Base-by-base conservation (phyloP, 306 rosid species). In the Castanea crenata region DNA sequence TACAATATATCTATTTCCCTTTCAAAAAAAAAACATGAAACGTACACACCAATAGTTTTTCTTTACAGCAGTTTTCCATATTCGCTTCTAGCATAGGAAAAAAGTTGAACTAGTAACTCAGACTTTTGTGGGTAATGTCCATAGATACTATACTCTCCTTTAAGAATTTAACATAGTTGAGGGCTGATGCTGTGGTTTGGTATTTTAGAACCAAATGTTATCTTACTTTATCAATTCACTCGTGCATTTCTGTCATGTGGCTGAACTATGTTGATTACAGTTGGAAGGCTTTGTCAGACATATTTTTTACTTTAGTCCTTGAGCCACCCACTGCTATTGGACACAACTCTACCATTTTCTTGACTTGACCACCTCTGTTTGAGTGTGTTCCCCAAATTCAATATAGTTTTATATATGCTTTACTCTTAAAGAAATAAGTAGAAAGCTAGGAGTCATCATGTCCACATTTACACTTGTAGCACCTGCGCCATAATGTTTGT, bases 351-450 rank as follows among this genome's bases (percentile, higher is more conserved):
- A 31, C 63, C 69, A 32, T 77, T 71, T 77, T 90, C 78, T 85
- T 80, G 85, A 82, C 85, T 74, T 61, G 88, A 63, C 92, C 90
- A 64, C 78, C 44, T 87, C 80, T 78, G 76, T 71, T 56, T 16
- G 5, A 62, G 46, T 11, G 63, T 56, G 73, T 41, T 62, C 78
- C 49, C 79, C 71, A 69, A 23, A 19, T 59, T 75, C 61, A 69
- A 55, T 25, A 49, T 65, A 68, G 61, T 49, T 44, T 11, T 9
- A 46, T 46, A 46, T 46, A 41, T 77, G 55, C 76, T 67, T 35
- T 34, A 44, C 81, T 57, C 82, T 59, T 71, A 71, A 67, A 76
- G 44, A 46, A 29, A 54, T 4, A 34, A 20, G 55, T 59, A 74
- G 6, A 11, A 68, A 35, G 72, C 75, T 71, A 34, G 31, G 81